A percentile compares a stretch with the other conserved stretches of the same genome.
Conservation (phyloP, 352 stramenopile species). For the Saprolegnia parasitica region DNA sequence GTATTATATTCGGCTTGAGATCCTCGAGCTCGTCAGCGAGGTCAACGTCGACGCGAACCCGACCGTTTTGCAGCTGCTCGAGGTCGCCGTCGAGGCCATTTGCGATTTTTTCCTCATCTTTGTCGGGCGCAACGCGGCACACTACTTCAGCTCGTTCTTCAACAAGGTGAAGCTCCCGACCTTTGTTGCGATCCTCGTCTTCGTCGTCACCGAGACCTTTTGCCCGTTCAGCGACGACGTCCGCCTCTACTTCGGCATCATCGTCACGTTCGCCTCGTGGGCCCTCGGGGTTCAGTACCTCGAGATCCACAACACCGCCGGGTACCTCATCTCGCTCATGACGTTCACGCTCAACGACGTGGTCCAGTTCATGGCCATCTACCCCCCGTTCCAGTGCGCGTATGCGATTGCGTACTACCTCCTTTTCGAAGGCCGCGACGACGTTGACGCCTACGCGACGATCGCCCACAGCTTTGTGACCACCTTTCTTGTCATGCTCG, state of each 20-base stretch:
- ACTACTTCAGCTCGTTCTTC: constrained; percentile 12
- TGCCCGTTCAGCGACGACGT: neutral
- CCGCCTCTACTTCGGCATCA: neutral
- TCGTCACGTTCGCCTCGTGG: constrained; percentile 9
- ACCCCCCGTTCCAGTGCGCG: constrained; percentile 4
- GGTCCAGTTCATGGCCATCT: constrained; percentile 3
- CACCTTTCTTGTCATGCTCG: constrained; percentile 17
- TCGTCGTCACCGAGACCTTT: neutral
- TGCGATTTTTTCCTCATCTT: neutral
- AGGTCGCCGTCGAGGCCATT: neutral
- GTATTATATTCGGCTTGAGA: neutral
- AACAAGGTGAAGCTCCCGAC: neutral
- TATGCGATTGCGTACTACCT: constrained; percentile 14
- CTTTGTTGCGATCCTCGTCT: neutral
- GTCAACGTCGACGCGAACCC: neutral
- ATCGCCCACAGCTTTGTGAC: neutral
- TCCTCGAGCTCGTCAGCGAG: neutral
- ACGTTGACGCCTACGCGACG: neutral
- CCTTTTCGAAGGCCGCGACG: neutral
- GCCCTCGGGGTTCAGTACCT: constrained; percentile 13
- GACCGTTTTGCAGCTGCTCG: neutral
- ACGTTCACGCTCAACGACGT: constrained; percentile 1
- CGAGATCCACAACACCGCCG: constrained; percentile 5
- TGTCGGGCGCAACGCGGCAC: neutral
- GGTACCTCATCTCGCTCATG: constrained; percentile 13